Evolutionary conservation across 768 basidiomycete genomes (phyloP).

Genomic region (Plicaturopsis crispa): DNA sequence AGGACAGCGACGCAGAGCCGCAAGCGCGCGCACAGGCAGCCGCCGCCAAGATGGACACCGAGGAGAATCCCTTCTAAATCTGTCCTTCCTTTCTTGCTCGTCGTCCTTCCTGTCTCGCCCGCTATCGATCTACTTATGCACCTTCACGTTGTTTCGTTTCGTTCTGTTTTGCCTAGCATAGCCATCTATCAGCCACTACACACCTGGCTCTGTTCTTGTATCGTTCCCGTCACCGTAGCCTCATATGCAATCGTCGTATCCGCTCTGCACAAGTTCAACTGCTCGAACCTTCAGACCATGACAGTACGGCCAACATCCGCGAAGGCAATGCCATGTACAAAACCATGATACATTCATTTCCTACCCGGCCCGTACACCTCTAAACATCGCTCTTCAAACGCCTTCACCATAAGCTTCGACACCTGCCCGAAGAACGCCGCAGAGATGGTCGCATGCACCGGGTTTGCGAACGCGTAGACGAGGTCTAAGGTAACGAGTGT

Average conservation of each 20-base stretch:
- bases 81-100: background rate
- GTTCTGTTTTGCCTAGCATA: background rate
- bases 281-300: too few species aligned
- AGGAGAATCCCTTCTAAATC: constrained; percentile 69
- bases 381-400: constrained; percentile 82
- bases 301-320: too few species aligned
- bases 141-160: background rate
- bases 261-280: too few species aligned
- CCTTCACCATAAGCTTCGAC: constrained; percentile 82
- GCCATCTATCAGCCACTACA: too few species aligned
- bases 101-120: background rate
- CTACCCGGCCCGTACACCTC: constrained; percentile 55
- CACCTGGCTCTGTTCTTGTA: too few species aligned
- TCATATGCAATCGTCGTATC: too few species aligned
- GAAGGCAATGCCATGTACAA: too few species aligned
- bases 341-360: constrained; percentile 10
- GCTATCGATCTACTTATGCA: background rate
- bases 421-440: constrained; percentile 82
- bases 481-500: constrained; percentile 84
- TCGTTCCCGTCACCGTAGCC: too few species aligned
- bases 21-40: constrained; percentile 16
- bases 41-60: constrained; percentile 38
- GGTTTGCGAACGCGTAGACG: constrained; percentile 80
- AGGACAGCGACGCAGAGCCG: constrained; percentile 23
- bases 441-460: constrained; percentile 78